phyloP scores from a whole-genome alignment of 768 basidiomycete species.

The Collybia mongolica region DNA sequence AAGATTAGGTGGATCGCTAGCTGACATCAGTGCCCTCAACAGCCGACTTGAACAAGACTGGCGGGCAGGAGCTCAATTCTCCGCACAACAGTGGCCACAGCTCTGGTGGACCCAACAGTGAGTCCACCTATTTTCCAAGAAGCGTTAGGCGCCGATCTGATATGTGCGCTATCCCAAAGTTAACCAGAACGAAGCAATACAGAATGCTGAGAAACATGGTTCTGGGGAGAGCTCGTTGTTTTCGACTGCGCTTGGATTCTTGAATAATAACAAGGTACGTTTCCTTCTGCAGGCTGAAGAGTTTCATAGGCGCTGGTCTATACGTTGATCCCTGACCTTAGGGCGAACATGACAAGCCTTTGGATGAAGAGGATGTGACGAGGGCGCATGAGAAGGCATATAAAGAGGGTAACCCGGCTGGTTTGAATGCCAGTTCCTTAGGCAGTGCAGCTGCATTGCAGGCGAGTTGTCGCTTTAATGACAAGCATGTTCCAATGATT shows the following conservation, averaged over 20 bases:
- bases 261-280: constrained; percentile 51
- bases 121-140: constrained; percentile 7
- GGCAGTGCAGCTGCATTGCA: constrained; percentile 81
- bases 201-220: constrained; percentile 52
- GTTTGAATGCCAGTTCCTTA: constrained; percentile 59
- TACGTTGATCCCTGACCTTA: constrained; percentile 17
- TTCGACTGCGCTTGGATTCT: constrained; percentile 49
- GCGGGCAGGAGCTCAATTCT: constrained; percentile 62
- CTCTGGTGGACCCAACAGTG: constrained; percentile 26
- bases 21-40: constrained; percentile 5
- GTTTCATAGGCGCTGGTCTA: too few species aligned
- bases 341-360: constrained; percentile 52
- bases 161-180: constrained; percentile 36
- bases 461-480: constrained; percentile 29
- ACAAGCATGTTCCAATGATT: background rate
- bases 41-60: constrained; percentile 54
- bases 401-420: constrained; percentile 43
- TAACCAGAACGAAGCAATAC: constrained; percentile 60
- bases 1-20: constrained; percentile 16
- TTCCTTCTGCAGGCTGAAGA: background rate
- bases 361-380: constrained; percentile 66
- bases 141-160: background rate
- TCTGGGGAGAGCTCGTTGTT: constrained; percentile 60
- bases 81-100: constrained; percentile 43
- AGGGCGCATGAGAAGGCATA: constrained; percentile 66